These are phyloP conservation scores for Apiotrichum porosum DNA, from an alignment of 1,284 basidiomycete genomes.

Conservation along the genomic window DNA sequence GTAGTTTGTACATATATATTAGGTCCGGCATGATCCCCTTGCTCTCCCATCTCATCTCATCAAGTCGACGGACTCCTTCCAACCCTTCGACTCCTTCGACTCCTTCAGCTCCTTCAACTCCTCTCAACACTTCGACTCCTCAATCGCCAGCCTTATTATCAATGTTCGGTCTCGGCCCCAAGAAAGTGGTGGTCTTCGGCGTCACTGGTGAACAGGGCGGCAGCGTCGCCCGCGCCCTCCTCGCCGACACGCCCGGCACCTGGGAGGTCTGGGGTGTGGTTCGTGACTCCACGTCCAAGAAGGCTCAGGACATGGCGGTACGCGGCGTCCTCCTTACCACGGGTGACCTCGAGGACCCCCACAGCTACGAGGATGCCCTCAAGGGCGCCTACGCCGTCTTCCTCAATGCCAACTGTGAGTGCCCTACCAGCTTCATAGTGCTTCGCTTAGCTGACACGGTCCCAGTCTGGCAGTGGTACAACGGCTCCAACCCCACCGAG, in stretches of 20 bases:
- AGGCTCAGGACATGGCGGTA: slow-evolving; percentile 16
- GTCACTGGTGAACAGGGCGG: slow-evolving; percentile 16
- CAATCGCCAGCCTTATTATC: too few relatives aligned
- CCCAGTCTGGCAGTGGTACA: slow-evolving; percentile 15
- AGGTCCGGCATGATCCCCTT: too few relatives aligned
- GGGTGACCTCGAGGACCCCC: slow-evolving; percentile 18
- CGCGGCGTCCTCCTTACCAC: slow-evolving; percentile 20
- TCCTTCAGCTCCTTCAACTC: too few relatives aligned
- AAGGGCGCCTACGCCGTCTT: slow-evolving; percentile 25
- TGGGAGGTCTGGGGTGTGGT: slow-evolving; percentile 16
- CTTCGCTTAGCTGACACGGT: too few relatives aligned
- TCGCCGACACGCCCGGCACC: slow-evolving; percentile 4
- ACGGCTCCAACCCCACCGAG: slow-evolving; percentile 13
- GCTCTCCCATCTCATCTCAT: too few relatives aligned
- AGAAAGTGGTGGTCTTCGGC: slow-evolving; percentile 14
- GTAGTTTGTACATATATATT: too few relatives aligned
- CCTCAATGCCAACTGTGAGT: slow-evolving; percentile 30
- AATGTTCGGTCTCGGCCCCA: too few relatives aligned
- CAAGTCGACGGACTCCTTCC: too few relatives aligned
- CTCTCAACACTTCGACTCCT: too few relatives aligned
- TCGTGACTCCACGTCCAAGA: slow-evolving; percentile 5
- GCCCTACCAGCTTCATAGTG: too few relatives aligned
- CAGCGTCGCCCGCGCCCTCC: slow-evolving; percentile 10
- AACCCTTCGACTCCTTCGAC: too few relatives aligned
- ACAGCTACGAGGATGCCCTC: slow-evolving; percentile 17